Conservation (phyloP, 1,139 yeast genomes). For the Eremothecium gossypii region DNA sequence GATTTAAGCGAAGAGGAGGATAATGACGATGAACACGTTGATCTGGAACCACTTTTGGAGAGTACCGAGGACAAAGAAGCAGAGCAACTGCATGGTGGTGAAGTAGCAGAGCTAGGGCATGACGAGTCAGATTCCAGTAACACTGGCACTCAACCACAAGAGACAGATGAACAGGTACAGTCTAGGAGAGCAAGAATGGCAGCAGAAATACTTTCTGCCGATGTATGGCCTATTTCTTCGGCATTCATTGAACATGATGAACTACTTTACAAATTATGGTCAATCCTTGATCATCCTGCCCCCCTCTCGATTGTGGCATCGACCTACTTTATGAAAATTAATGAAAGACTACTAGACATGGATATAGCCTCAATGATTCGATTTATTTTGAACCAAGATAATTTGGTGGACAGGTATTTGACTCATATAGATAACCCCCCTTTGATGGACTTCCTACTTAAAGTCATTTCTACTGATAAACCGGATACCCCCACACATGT, state of each 20-base stretch:
- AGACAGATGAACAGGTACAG: constrained; percentile 44
- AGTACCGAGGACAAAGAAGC: constrained; percentile 11
- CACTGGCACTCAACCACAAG: constrained; percentile 31
- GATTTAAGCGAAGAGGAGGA: constrained; percentile 14
- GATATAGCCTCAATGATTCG: constrained; percentile 75
- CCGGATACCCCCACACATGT: constrained; percentile 58
- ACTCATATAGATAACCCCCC: constrained; percentile 51
- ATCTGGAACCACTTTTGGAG: constrained; percentile 16
- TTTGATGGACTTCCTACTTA: constrained; percentile 64
- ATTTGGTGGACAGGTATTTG: constrained; percentile 46
- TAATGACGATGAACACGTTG: constrained; percentile 20
- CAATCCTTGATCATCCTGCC: constrained; percentile 52
- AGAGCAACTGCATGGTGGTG: background rate
- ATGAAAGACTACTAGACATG: constrained; percentile 86
- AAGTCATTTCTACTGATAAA: constrained; percentile 57
- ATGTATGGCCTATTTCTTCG: constrained; percentile 91
- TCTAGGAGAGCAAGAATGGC: constrained; percentile 76
- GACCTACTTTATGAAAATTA: constrained; percentile 86
- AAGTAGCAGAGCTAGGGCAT: constrained; percentile 4
- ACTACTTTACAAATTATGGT: constrained; percentile 68
- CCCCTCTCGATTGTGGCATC: constrained; percentile 71
- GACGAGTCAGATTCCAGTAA: constrained; percentile 12
- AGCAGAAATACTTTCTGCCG: constrained; percentile 83
- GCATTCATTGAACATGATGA: constrained; percentile 72
- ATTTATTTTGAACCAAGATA: constrained; percentile 43